Evolutionary conservation across 495 filamentous ascomycete species (phyloP), one percentile per base, ranked within the genome.

Genomic region (Tuber indicum): DNA sequence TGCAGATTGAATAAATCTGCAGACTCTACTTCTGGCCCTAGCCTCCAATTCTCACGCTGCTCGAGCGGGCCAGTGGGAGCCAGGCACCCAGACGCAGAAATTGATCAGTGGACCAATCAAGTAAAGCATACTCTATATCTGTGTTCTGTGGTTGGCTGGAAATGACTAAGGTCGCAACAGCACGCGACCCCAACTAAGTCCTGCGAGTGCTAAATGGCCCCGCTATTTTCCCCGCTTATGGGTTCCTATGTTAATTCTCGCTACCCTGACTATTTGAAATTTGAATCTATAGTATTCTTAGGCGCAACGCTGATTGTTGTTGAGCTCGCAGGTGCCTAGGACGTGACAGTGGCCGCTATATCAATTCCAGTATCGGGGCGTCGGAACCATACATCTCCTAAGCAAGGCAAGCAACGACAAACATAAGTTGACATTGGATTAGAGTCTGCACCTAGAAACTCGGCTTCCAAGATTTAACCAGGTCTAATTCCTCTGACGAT

Each of bases 281-380:
- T 36, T 12, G 32, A 32, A 36, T 4, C 12, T 66, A 36, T 26
- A 17, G 5, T 17, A 66, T 36, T 36, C 26, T 14, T 4, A 17
- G 26, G 58, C 1, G n/a, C 58, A 2, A 8, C 14, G 5, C n/a
- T 17, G 26, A 32, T 5, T 6, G 16, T 3, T 66, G 26, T 36
- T 32, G 26, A 26, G 16, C 36, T 66, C 58, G 21, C 39, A 74
- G 71, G 26, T 32, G 76, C 77, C 71, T 73, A 21, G 77, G 75
- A 71, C 46, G 70, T 72, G 75, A 72, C 77, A 79, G 75, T 74
- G 75, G 75, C 52, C 58, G 16, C 58, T 3, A 66, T 14, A 32
- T 66, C 32, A 66, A 66, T 26, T 5, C 12, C 26, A 66, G 58
- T 36, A 32, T 4, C 32, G 4, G 58, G 58, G 32, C 26, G 10